Conservation (phyloP, 2,329 filamentous ascomycete genomes). For the Huntiella abstrusa region DNA sequence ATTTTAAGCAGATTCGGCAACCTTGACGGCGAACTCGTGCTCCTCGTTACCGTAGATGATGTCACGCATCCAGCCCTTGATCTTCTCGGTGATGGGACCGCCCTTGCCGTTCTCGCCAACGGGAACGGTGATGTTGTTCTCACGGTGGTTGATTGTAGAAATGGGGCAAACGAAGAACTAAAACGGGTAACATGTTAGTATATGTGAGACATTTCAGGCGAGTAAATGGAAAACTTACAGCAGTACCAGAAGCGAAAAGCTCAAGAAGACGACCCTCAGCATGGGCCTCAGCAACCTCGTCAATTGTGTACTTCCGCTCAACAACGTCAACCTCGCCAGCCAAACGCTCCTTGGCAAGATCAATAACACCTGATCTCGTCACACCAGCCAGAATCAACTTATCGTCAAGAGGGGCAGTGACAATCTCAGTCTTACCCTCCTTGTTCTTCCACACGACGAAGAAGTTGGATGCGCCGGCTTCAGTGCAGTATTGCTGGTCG, state of each 20-base stretch:
- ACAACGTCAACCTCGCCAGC: conserved; percentile 46
- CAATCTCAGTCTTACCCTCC: conserved; percentile 42
- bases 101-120: conserved; percentile 34
- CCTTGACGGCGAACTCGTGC: conserved; percentile 51
- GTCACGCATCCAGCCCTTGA: conserved; percentile 49
- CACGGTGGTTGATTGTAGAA: conserved; percentile 48
- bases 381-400: conserved; percentile 76
- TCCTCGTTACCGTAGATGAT: conserved; percentile 57
- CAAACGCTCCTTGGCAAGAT: conserved; percentile 49
- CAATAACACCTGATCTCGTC: conserved; percentile 62
- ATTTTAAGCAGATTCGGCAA: conserved; percentile 27
- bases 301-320: conserved; percentile 67
- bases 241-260: conserved; percentile 73
- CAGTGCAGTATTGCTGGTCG: conserved; percentile 57
- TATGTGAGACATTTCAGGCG: neutral
- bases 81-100: conserved; percentile 36
- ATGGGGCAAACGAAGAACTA: conserved; percentile 55
- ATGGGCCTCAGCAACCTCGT: conserved; percentile 53
- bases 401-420: conserved; percentile 70
- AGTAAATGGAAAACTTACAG: conserved; percentile 33
- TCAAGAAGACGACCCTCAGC: conserved; percentile 63
- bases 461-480: conserved; percentile 85
- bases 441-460: conserved; percentile 63
- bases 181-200: conserved; percentile 12
- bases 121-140: conserved; percentile 41